Evolutionary conservation across 2,329 filamentous ascomycete genomes (phyloP).

Genomic region (Chaetomium sp.): DNA sequence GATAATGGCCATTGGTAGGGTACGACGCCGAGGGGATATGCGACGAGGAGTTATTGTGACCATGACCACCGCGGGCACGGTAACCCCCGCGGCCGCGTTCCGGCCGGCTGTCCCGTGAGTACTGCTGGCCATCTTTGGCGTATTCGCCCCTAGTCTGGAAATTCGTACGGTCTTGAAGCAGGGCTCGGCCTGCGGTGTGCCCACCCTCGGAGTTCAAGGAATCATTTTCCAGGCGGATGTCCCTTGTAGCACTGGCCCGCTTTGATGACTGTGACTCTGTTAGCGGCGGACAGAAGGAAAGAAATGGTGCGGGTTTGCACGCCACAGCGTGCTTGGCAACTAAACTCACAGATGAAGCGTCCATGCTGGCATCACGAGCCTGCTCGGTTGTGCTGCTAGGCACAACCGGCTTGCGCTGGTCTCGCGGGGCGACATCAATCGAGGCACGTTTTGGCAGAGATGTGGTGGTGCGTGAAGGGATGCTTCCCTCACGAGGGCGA

Average conservation of each 20-base stretch:
- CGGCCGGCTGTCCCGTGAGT: conserved; percentile 42
- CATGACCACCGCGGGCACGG: conserved; percentile 51
- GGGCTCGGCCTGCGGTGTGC: conserved; percentile 11
- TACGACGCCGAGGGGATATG: conserved; percentile 43
- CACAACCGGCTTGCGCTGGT: conserved; percentile 50
- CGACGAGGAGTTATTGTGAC: conserved; percentile 43
- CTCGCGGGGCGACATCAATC: conserved; percentile 47
- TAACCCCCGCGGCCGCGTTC: conserved; percentile 46
- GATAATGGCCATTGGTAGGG: conserved; percentile 42
- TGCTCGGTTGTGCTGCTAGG: conserved; percentile 43
- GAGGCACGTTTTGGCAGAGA: conserved; percentile 50
- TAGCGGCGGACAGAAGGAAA: conserved; percentile 6
- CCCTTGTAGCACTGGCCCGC: conserved; percentile 29
- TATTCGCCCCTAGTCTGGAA: conserved; percentile 27
- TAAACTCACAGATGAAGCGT: conserved; percentile 45
- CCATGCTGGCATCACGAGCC: conserved; percentile 44
- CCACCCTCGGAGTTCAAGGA: conserved; percentile 24
- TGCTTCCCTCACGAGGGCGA: conserved; percentile 43
- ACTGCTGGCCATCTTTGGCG: conserved; percentile 36
- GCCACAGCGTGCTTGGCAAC: neutral
- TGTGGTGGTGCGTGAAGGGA: conserved; percentile 42
- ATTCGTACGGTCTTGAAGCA: conserved; percentile 30
- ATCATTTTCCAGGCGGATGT: conserved; percentile 32
- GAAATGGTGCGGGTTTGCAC: neutral
- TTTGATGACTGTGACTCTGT: conserved; percentile 31